Base-by-base conservation (phyloP, 345 rosid species). In the Chamaenerion angustifolium region DNA sequence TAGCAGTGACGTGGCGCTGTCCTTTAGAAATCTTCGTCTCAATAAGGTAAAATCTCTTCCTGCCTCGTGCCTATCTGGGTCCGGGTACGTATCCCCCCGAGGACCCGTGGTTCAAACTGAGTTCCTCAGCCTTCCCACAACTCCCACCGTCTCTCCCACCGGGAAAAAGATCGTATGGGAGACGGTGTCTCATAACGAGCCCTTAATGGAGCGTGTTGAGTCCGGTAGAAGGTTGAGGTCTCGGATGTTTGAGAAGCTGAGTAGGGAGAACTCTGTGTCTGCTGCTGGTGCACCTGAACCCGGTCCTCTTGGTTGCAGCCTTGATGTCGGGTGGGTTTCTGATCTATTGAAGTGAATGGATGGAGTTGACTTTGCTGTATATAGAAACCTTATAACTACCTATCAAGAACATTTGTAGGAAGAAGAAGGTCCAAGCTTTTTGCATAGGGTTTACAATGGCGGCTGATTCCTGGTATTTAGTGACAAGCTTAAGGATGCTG, bases 251-350 rank as follows among this genome's bases (percentile, higher is more conserved):
- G 85, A 77, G 72, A 82, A 67, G 61, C 69, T 89, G 56, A 73
- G 82, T 68, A 70, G 60, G 62, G 95, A 82, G 69, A 80, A 85
- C 45, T 59, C 71, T 6, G 14, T 82, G 62, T 74, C 51, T 1
- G 63, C 37, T 9, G 70, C 27, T 2, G 7, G 7, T 31, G 37
- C 37, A 64, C 13, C 64, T 66, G 60, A 42, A 21, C 49, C 37
- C 37, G 37, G 5, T 2, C 2, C 5, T 2, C 3, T 5, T 42
- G 55, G 41, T 8, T 68, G 53, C 4, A 68, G 21, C 52, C 95
- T 85, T n/a, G 88, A 88, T 59, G 75, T 85, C 1, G 86, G 71
- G 37, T 85, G 97, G 97, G 80, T 88, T 1, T 80, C 95, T 16
- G 97, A 88, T 16, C 72, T 88, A 35, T 58, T 85, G 42, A 63